Conservation (phyloP, 176 grass and related monocot genomes). For the Metroxylon sagu region DNA sequence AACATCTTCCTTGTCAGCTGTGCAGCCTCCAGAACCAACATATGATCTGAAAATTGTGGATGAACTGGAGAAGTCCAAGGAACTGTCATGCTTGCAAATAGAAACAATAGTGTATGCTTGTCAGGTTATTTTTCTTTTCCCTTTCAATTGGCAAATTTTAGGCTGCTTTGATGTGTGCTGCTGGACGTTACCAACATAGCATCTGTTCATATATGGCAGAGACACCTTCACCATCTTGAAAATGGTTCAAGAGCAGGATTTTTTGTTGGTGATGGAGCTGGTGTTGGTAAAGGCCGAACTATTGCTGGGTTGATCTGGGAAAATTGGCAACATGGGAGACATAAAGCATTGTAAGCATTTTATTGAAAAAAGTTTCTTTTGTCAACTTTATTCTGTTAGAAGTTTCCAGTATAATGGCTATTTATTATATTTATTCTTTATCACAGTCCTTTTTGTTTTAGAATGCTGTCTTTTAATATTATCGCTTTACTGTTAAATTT, state of each 20-base stretch:
- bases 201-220: constrained; percentile 46
- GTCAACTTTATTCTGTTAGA: no score
- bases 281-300: constrained; percentile 97
- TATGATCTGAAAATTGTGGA: constrained; percentile 71
- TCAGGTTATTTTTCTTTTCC: constrained; percentile 60
- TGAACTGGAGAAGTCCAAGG: constrained; percentile 63
- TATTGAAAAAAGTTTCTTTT: background rate
- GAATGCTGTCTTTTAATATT: background rate
- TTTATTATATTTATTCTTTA: constrained; percentile 1
- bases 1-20: constrained; percentile 94
- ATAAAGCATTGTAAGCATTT: constrained; percentile 82
- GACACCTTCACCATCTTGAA: constrained; percentile 79
- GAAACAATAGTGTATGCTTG: constrained; percentile 97
- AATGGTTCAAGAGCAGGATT: constrained; percentile 89
- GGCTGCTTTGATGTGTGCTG: background rate
- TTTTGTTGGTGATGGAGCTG: constrained; percentile 96
- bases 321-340: constrained; percentile 91
- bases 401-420: background rate
- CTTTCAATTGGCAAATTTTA: background rate
- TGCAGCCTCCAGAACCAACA: constrained; percentile 93
- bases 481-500: background rate
- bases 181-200: constrained; percentile 4
- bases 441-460: constrained; percentile 1
- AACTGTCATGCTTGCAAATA: constrained; percentile 91
- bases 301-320: constrained; percentile 99